These are phyloP conservation scores for Heritiera littoralis DNA, from an alignment of 345 rosid species.

Conservation along the genomic window DNA sequence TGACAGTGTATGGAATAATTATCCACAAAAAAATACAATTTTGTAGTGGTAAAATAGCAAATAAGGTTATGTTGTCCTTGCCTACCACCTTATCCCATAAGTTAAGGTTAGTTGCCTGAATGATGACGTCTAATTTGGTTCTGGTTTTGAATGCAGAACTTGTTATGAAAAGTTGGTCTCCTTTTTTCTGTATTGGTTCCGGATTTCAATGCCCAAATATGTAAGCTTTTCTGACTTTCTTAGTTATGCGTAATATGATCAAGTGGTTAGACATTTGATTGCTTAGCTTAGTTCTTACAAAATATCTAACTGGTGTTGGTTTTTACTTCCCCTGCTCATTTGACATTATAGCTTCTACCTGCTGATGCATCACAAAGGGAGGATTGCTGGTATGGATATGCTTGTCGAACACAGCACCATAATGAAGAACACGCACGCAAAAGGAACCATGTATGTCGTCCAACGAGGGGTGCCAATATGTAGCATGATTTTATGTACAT, in stretches of 20 bases:
- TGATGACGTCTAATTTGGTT: background rate
- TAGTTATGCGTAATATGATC: background rate
- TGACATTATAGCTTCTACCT: conserved; percentile 49
- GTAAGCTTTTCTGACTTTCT: conserved; percentile 37
- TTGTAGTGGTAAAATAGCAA: background rate
- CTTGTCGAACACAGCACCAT: conserved; percentile 87
- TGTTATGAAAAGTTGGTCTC: conserved; percentile 80
- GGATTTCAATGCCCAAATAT: conserved; percentile 55
- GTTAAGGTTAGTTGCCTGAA: background rate
- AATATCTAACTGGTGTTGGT: background rate
- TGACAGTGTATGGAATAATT: too few species aligned
- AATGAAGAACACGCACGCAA: conserved; percentile 82
- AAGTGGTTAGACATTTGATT: background rate
- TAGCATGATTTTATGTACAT: conserved; percentile 13
- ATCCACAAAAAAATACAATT: background rate
- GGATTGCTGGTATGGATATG: conserved; percentile 91
- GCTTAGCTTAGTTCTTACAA: background rate
- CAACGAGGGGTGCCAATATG: conserved; percentile 52
- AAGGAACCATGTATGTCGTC: conserved; percentile 88
- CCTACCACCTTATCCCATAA: background rate
- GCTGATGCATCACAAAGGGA: conserved; percentile 56
- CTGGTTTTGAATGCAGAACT: conserved; percentile 46
- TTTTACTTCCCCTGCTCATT: background rate
- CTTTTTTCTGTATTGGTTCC: conserved; percentile 83
- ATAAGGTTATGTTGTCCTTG: background rate